These are phyloP conservation scores for Cytauxzoon felis DNA, from an alignment of 169 alveolate species.

Conservation along the genomic window DNA sequence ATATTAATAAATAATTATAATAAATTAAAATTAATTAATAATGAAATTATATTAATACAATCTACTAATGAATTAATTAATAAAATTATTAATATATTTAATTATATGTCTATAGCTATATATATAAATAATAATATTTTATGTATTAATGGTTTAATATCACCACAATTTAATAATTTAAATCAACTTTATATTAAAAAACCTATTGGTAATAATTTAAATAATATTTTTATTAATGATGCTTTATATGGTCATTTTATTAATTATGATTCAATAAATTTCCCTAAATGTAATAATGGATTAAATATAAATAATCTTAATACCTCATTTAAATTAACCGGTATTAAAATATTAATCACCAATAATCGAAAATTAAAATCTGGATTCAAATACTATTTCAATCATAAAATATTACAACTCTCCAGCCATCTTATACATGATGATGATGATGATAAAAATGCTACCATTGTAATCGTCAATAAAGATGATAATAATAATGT, in stretches of 20 bases:
- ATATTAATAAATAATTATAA: slow-evolving; percentile 15
- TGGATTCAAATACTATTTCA: slow-evolving; percentile 7
- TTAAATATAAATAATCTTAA: not conserved
- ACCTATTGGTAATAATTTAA: not conserved
- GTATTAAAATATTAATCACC: slow-evolving; percentile 12
- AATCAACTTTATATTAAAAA: not conserved
- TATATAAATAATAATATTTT: slow-evolving; percentile 86
- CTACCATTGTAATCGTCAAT: no score
- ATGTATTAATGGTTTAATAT: slow-evolving; percentile 66
- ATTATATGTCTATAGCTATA: slow-evolving; percentile 92
- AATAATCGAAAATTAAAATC: not conserved
- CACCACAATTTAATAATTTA: not conserved
- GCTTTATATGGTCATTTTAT: slow-evolving; percentile 25
- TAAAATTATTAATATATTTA: slow-evolving; percentile 88
- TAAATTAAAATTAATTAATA: slow-evolving; percentile 14
- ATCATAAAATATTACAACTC: slow-evolving; percentile 81
- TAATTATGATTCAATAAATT: no score
- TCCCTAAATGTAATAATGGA: not conserved
- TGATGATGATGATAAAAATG: no score
- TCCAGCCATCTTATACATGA: slow-evolving; percentile 80
- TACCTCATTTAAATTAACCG: slow-evolving; percentile 6
- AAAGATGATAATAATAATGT: no score
- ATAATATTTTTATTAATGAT: slow-evolving; percentile 11
- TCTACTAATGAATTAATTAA: slow-evolving; percentile 89
- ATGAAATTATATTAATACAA: slow-evolving; percentile 51